Evolutionary conservation across 192 early-diverging fungal species (phyloP), one percentile per base, ranked within the genome.

Genomic region (Coemansia sp.): DNA sequence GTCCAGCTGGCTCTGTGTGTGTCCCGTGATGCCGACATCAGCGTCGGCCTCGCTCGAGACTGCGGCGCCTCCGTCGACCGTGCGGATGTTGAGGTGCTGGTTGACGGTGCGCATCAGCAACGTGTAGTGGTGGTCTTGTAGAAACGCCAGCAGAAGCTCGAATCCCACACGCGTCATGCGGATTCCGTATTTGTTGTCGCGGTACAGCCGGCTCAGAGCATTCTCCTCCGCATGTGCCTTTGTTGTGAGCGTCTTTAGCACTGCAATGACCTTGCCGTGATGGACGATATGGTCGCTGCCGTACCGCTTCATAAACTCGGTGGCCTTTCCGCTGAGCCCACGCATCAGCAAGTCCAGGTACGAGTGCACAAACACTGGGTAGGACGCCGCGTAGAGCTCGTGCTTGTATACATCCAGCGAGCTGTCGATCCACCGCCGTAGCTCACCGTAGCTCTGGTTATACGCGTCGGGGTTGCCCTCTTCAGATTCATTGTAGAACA

Each of bases 401-500:
- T 90, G 82, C 89, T 95, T 94, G 86, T 94, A 99, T 65, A 88
- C 86, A 68, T 98, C 97, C 47, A 99, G 84, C 6, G 94, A 98
- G 62, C 91, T 91, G 56, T 98, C 94, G 42, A 98, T 90, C 94
- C 93, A 97, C 38, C 86, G 84, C 45, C 91, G 76, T 57, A 99
- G 79, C 65, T 84, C 84, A 18, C 77, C 83, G 79, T 97, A 98
- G 59, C 87, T 89, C 45, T 86, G 72, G 45, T 90, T 88, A 64
- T 96, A 96, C 11, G 88, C 88, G 64, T 91, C 88, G 4, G 94
- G 91, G 69, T 94, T 93, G 12, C 86, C 90, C 66, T 80, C 79
- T 81, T 89, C 92, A 33, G 78, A 84, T 69, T 90, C 86, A 66
- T 77, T 84, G 79, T 89, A 91, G 70, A 86, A 84, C 55, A 86